A percentile compares a stretch with the other conserved stretches of the same genome.
Conservation (phyloP, 495 filamentous ascomycete genomes). For the Hypomontagnella submonticulosa region DNA sequence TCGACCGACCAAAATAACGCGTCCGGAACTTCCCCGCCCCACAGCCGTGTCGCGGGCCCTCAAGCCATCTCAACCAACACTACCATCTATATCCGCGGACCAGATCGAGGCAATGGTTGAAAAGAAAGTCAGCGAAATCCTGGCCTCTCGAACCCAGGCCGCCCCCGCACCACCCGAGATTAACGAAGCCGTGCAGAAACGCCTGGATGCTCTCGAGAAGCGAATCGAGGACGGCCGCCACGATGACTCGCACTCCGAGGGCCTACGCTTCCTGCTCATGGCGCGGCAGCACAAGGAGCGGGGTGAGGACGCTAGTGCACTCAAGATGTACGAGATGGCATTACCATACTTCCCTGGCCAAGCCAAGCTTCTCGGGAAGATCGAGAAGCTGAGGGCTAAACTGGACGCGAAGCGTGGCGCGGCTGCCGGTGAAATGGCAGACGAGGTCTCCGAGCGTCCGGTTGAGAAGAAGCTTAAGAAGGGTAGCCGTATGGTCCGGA, state of each 20-base stretch:
- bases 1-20: constrained; percentile 57
- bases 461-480: constrained; percentile 36
- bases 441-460: constrained; percentile 6
- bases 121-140: constrained; percentile 86
- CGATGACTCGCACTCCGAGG: constrained; percentile 80
- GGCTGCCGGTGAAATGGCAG: constrained; percentile 18
- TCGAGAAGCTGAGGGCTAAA: constrained; percentile 72
- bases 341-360: constrained; percentile 88
- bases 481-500: constrained; percentile 13
- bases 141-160: constrained; percentile 73
- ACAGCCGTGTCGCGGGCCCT: constrained; percentile 48
- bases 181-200: constrained; percentile 79
- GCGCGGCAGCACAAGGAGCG: constrained; percentile 89
- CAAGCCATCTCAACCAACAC: constrained; percentile 52
- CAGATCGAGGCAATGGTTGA: constrained; percentile 91
- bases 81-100: constrained; percentile 70
- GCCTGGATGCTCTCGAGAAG: constrained; percentile 85
- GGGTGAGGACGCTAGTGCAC: constrained; percentile 79
- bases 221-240: constrained; percentile 75
- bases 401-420: constrained; percentile 58
- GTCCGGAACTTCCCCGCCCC: constrained; percentile 47
- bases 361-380: constrained; percentile 81
- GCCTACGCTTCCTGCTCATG: constrained; percentile 85
- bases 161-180: constrained; percentile 63
- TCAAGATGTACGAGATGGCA: constrained; percentile 89